Percentiles rank a stretch among this genome's conserved stretches.
phyloP scores from a whole-genome alignment of 2,329 filamentous ascomycete genomes.

The Colletotrichum sp. region DNA sequence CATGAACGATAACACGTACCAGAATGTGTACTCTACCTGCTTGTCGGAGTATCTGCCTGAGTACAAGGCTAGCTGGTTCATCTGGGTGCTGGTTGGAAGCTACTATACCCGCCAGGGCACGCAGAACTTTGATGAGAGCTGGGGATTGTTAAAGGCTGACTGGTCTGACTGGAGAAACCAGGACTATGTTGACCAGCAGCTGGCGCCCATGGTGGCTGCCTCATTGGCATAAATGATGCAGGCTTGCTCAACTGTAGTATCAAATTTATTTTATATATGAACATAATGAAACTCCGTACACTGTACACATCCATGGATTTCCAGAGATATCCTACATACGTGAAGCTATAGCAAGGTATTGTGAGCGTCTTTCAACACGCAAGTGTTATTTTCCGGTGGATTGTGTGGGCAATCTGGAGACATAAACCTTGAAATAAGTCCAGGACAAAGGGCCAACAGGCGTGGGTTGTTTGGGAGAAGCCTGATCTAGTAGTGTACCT shows the following conservation, averaged over 20 bases:
- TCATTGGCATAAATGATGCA: conserved; percentile 25
- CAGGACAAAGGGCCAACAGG: neutral
- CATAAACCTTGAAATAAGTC: no score
- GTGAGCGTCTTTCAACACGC: no score
- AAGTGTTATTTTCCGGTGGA: no score
- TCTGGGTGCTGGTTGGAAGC: conserved; percentile 64
- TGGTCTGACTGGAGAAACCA: conserved; percentile 57
- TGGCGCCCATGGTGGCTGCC: conserved; percentile 44
- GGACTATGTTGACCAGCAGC: conserved; percentile 43
- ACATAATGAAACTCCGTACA: no score
- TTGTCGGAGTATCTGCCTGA: conserved; percentile 52
- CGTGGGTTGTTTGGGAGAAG: neutral
- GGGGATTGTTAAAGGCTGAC: conserved; percentile 60
- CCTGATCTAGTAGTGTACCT: neutral
- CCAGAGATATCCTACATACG: no score
- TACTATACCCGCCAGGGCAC: conserved; percentile 60
- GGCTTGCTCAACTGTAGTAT: no score
- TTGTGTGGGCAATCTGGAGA: no score
- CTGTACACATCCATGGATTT: no score
- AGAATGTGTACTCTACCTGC: conserved; percentile 56
- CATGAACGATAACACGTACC: conserved; percentile 51
- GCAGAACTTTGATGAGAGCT: conserved; percentile 62
- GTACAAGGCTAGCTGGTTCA: conserved; percentile 58
- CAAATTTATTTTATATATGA: no score
- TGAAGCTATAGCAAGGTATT: no score